Evolutionary conservation across 2,329 filamentous ascomycete species (phyloP), one percentile per base, ranked within the genome.

Genomic region (Aspergillus thermomutatus): DNA sequence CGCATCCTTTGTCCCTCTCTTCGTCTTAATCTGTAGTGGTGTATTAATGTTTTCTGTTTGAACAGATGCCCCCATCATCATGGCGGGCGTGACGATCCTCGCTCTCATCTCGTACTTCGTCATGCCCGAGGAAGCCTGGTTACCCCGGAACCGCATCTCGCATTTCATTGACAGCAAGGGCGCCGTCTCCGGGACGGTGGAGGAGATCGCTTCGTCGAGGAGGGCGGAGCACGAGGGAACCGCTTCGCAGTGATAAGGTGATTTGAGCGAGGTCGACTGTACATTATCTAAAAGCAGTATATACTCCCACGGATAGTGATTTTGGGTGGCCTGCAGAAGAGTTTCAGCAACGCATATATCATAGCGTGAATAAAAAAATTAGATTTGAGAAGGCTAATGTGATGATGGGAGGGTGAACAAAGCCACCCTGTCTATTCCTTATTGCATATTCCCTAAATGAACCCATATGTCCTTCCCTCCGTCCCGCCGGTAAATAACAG

Each of bases 41-140:
- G 6, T 21, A 46, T 8, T 25, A 14, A 21, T 26, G 21, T 23
- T 4, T 21, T 1, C 14, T 26, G 21, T 46, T 11, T 31, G 1
- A 40, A 25, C 51, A 78, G 76, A 79, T 59, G 80, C 80, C 0
- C 80, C 80, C 0, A 78, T 82, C 11, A 82, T 82, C 56, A 81
- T 82, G 78, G 76, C 65, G 2, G 73, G 69, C 1, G 78, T 81
- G 3, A 82, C 79, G 0, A 75, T 82, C 34, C 70, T 82, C 41
- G 80, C 79, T 0, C 52, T 81, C 17, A 54, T 79, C 23, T 80
- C 79, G 8, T 81, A 79, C 73, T 79, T 76, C 66, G 37, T 79
- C n/a, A 77, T 78, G 58, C 79, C 80, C 0, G 73, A 77, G 46
- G 76, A 77, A 3, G 67, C 70, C 1, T 82, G 79, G 79, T 64